Conservation (phyloP, 768 basidiomycete genomes). For the Lyophyllum shimeji region DNA sequence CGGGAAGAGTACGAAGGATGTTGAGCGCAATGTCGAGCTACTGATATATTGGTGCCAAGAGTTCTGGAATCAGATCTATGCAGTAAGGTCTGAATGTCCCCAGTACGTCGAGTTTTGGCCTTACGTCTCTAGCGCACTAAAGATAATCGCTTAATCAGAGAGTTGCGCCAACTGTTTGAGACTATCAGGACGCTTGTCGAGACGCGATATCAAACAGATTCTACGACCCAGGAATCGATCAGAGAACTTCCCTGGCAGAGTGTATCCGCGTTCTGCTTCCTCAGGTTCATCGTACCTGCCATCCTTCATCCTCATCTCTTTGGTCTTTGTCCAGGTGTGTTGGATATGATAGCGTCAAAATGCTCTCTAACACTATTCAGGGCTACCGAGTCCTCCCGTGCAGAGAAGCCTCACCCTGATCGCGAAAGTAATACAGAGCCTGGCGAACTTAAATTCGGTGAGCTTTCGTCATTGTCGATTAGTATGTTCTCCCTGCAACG, state of each 20-base stretch:
- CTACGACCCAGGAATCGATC: conserved; percentile 40
- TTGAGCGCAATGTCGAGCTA: conserved; percentile 65
- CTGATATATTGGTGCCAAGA: conserved; percentile 78
- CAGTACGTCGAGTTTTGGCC: conserved; percentile 44
- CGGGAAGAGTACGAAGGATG: conserved; percentile 57
- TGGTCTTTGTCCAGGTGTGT: conserved; percentile 69
- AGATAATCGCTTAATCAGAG: conserved; percentile 47
- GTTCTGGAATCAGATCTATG: conserved; percentile 82
- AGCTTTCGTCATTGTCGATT: background rate
- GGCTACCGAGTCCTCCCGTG: conserved; percentile 62
- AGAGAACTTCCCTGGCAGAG: conserved; percentile 72
- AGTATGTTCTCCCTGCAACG: background rate
- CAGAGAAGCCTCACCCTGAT: conserved; percentile 82
- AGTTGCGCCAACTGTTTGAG: conserved; percentile 68
- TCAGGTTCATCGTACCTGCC: conserved; percentile 88
- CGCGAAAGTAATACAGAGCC: conserved; percentile 86
- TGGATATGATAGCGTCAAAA: background rate
- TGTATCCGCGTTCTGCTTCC: conserved; percentile 87
- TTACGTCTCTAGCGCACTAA: background rate
- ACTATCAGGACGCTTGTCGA: conserved; percentile 75
- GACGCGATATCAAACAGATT: conserved; percentile 50
- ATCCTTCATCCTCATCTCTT: conserved; percentile 88
- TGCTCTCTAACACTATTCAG: conserved; percentile 32
- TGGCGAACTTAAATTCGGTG: conserved; percentile 78
- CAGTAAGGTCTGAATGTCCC: conserved; percentile 70